Conservation (phyloP, 1,139 yeast genomes). For the Saccharomyces hybrid region DNA sequence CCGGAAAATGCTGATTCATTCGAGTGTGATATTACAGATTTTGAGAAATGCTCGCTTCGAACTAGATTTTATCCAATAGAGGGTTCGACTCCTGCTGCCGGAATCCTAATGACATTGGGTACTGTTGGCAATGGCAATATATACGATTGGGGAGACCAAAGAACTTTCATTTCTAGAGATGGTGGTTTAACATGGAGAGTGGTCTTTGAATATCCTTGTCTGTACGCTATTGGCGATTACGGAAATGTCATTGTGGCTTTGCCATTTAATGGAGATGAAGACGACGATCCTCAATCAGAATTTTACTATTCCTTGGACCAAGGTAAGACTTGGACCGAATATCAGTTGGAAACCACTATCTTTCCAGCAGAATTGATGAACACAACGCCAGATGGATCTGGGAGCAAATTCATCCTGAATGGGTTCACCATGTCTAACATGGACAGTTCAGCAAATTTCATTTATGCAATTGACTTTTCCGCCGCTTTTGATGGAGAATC, state of each 20-base stretch:
- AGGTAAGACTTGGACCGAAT: constrained; percentile 56
- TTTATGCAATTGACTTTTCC: too few relatives aligned
- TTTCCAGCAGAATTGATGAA: constrained; percentile 41
- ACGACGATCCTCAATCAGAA: constrained; percentile 26
- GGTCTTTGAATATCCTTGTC: constrained; percentile 48
- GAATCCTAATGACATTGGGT: constrained; percentile 59
- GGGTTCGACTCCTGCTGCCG: constrained; percentile 63
- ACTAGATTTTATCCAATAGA: constrained; percentile 4
- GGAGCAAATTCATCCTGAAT: constrained; percentile 49
- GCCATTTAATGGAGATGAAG: constrained; percentile 28
- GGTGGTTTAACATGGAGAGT: constrained; percentile 47
- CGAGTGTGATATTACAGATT: constrained; percentile 50
- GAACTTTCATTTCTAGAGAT: constrained; percentile 5
- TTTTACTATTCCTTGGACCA: constrained; percentile 64
- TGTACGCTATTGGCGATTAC: constrained; percentile 66
- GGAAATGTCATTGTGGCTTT: constrained; percentile 70
- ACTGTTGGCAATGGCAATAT: constrained; percentile 36
- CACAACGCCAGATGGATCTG: constrained; percentile 62
- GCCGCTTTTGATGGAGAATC: constrained; percentile 42
- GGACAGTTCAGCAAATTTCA: constrained; percentile 44
- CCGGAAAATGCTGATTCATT: constrained; percentile 41
- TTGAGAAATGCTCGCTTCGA: constrained; percentile 43
- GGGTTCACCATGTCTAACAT: constrained; percentile 43
- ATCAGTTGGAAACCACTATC: constrained; percentile 40
- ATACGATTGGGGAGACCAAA: neutral